phyloP scores from a whole-genome alignment of 2,329 filamentous ascomycete species.

The Phialophora expanda region DNA sequence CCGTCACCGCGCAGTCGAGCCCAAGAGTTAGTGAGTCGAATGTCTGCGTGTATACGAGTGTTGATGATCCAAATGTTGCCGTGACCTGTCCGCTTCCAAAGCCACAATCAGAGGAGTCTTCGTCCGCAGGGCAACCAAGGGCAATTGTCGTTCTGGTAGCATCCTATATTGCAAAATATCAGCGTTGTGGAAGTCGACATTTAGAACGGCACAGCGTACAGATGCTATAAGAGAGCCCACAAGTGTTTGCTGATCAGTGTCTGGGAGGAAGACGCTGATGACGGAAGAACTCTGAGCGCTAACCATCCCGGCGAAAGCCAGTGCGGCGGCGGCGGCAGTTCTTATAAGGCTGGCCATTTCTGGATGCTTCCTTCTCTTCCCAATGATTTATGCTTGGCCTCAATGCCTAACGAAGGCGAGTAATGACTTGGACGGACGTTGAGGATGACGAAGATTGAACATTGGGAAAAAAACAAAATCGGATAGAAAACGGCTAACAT shows the following conservation, averaged over 20 bases:
- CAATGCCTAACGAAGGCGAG: neutral
- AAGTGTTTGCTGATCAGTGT: constrained; percentile 25
- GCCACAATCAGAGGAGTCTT: constrained; percentile 29
- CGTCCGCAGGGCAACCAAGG: constrained; percentile 28
- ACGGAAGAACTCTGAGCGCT: constrained; percentile 26
- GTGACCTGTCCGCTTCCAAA: constrained; percentile 30
- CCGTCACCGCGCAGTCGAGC: constrained; percentile 34
- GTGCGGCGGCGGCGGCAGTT: constrained; percentile 12
- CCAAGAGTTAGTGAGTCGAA: constrained; percentile 24
- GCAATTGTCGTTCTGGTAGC: constrained; percentile 31
- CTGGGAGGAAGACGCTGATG: constrained; percentile 32
- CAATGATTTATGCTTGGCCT: neutral
- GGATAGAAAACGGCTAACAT: neutral
- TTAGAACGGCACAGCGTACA: constrained; percentile 15
- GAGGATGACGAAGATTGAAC: neutral
- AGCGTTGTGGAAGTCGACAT: neutral
- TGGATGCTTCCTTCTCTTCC: neutral
- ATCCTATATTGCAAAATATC: constrained; percentile 22
- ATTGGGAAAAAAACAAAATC: neutral
- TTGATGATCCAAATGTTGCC: constrained; percentile 34
- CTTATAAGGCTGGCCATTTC: constrained; percentile 26
- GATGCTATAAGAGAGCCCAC: constrained; percentile 32
- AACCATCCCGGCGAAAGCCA: constrained; percentile 24
- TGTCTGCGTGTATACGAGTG: constrained; percentile 23
- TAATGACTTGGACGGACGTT: neutral